phyloP scores from a whole-genome alignment of 176 grass and related monocot genomes.

The Ananas comosus region DNA sequence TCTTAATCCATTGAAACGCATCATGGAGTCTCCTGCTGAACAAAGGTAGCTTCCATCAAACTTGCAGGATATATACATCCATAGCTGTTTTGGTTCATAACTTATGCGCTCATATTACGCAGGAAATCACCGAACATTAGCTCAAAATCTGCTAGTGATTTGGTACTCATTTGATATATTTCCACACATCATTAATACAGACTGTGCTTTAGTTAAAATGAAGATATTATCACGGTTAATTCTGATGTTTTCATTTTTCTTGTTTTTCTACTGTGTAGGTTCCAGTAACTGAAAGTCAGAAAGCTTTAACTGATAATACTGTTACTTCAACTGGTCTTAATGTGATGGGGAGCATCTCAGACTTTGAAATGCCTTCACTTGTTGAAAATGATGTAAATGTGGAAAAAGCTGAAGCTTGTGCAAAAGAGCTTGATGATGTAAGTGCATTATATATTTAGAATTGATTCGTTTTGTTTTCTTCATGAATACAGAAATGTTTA shows the following conservation, averaged over 20 bases:
- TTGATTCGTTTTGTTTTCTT: constrained; percentile 9
- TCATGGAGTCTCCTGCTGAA: constrained; percentile 33
- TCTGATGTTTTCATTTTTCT: constrained; percentile 20
- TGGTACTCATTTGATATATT: constrained; percentile 22
- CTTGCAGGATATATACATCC: constrained; percentile 1
- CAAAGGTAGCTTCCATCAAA: constrained; percentile 33
- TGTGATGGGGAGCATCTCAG: constrained; percentile 40
- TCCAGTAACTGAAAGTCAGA: constrained; percentile 31
- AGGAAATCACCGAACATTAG: constrained; percentile 52
- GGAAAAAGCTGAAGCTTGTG: constrained; percentile 76
- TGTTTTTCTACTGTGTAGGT: constrained; percentile 37
- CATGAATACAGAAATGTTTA: no score
- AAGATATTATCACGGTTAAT: background rate
- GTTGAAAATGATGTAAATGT: constrained; percentile 75
- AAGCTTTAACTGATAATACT: constrained; percentile 29
- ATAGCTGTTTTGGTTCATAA: constrained; percentile 24
- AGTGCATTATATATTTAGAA: constrained; percentile 18
- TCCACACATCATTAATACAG: background rate
- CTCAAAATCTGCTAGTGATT: constrained; percentile 19
- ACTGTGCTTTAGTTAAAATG: background rate
- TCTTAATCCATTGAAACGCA: constrained; percentile 31
- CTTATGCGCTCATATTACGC: constrained; percentile 31
- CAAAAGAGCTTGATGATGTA: constrained; percentile 88
- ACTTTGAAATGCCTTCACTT: constrained; percentile 54
- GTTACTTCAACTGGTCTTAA: constrained; percentile 22